Percentiles rank a stretch among this genome's conserved stretches.
Evolutionary conservation across 1,284 basidiomycete genomes (phyloP).

Genomic region (Pseudozyma thailandica): DNA sequence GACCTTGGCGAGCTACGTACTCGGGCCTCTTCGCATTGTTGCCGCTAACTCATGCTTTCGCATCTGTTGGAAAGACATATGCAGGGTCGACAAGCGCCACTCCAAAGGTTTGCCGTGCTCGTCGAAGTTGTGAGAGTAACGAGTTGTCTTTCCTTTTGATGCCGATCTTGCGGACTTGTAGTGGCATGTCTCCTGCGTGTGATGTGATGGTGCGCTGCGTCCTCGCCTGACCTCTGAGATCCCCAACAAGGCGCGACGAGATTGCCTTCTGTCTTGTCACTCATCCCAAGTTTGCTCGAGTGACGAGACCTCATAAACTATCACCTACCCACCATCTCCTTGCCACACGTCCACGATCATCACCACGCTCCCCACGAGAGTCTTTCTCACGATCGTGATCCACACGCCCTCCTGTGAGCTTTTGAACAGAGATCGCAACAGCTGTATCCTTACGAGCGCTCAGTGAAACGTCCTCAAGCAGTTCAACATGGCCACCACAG

Average conservation of each 20-base stretch:
- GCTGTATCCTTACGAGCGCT: not conserved
- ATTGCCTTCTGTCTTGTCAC: not conserved
- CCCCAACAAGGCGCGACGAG: not conserved
- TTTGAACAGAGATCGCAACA: too few species aligned
- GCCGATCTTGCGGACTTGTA: constrained; percentile 5
- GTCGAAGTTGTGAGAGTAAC: not conserved
- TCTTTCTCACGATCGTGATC: too few species aligned
- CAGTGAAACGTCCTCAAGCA: not conserved
- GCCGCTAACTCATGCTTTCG: not conserved
- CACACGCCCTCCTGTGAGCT: too few species aligned
- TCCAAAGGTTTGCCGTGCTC: too few species aligned
- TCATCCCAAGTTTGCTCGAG: not conserved
- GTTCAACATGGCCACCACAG: constrained; percentile 8
- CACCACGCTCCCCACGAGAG: not conserved
- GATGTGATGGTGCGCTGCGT: not conserved
- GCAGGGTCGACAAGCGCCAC: constrained; percentile 1
- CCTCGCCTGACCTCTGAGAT: not conserved
- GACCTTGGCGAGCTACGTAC: not conserved
- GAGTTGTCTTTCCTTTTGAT: too few species aligned
- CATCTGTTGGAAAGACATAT: not conserved
- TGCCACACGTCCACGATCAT: not conserved
- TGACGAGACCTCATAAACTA: not conserved
- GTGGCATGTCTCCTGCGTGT: constrained; percentile 1
- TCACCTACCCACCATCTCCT: not conserved
- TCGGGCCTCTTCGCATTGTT: not conserved